These are phyloP conservation scores for Macrophomina pseudophaseolina DNA, from an alignment of 2,329 filamentous ascomycete genomes.

Conservation along the genomic window DNA sequence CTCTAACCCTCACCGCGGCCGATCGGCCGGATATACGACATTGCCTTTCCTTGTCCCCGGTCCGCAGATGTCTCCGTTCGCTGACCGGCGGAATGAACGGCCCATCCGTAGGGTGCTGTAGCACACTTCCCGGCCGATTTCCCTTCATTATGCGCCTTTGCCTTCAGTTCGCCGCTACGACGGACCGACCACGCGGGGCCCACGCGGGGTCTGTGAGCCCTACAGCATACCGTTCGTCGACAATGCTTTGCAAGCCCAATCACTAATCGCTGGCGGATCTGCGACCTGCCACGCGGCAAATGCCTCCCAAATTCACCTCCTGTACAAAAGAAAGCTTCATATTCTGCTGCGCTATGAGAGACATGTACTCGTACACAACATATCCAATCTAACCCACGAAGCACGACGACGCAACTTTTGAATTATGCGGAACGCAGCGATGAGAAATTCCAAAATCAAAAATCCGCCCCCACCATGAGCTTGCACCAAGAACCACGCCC, in stretches of 20 bases:
- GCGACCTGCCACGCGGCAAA: too few species aligned
- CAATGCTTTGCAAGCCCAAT: background rate
- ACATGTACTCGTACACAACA: background rate
- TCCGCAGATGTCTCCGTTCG: background rate
- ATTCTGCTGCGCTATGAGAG: background rate
- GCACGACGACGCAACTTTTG: background rate
- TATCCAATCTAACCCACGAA: background rate
- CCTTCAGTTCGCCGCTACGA: too few species aligned
- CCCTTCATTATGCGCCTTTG: too few species aligned
- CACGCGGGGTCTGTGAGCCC: too few species aligned
- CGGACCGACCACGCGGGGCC: too few species aligned
- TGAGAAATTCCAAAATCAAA: too few species aligned
- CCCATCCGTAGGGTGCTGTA: background rate
- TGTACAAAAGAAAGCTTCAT: background rate
- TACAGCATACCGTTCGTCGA: background rate
- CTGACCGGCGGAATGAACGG: background rate
- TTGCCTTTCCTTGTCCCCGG: background rate
- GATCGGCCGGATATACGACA: conserved; percentile 12
- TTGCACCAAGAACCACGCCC: too few species aligned
- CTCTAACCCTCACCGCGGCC: conserved; percentile 1
- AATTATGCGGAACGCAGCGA: background rate
- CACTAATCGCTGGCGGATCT: background rate
- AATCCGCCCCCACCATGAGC: background rate
- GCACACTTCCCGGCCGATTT: too few species aligned
- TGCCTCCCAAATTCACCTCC: too few species aligned